Evolutionary conservation across 1,284 basidiomycete genomes (phyloP), one percentile per base, ranked within the genome.

Genomic region (Peniophora sp.): DNA sequence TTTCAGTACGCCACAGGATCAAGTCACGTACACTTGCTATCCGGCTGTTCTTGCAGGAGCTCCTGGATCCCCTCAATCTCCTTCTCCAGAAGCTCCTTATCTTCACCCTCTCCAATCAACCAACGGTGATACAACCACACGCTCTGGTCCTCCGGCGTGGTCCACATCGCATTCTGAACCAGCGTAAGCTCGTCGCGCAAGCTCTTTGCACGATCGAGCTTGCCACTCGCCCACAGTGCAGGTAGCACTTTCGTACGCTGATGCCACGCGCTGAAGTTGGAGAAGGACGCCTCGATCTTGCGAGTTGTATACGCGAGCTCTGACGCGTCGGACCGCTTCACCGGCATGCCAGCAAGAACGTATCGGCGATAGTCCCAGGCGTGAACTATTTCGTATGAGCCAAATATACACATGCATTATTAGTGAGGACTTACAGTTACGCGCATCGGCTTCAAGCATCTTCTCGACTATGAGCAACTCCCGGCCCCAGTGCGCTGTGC

Each of bases 181-280:
- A 97, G 75, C 46, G 96, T 92, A 61, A 96, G 91, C 63, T 99
- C 97, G 63, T 81, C 72, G 59, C 88, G 81, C 60, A 79, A 81
- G 24, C 78, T 79, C 57, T 71, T 68, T 12, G 60, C 57, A 35
- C 73, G 70, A 53, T 82, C 74, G 16, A 79, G 64, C 47, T 74
- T 69, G 1, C 77, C 75, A 32, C 69, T 65, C 3, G 73, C 72
- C 91, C 91, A 95, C 5, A 92, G 62, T 2, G 74, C 75, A 0
- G 75, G 68, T 16, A 93, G 72, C 1, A 95, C 74, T 65, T 96
- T 95, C 2, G 92, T 90, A 23, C 97, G 81, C 59, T 96, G 93
- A 67, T 99, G 97, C 97, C 97, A 99, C 16, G 97, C 97, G 53
- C 92, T 96, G 65, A 97, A 99, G 66, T 99, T 99, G 46, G 91